A percentile compares a stretch with the other conserved stretches of the same genome.
phyloP scores from a whole-genome alignment of 225 moss, liverwort and hornwort genomes.

The Polytrichum formosum region DNA sequence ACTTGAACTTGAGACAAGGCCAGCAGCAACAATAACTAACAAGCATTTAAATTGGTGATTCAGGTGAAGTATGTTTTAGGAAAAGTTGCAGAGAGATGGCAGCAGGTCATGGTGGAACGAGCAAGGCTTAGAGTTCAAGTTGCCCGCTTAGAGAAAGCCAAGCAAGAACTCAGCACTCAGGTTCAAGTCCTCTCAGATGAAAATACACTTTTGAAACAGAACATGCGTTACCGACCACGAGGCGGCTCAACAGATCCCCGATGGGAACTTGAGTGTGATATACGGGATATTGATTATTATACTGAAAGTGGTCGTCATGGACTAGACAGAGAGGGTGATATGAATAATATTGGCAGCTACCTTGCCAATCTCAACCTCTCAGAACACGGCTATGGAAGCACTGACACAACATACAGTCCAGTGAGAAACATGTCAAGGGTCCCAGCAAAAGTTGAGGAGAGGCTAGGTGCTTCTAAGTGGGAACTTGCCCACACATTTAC shows the following conservation, averaged over 20 bases:
- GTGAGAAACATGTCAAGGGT: constrained; percentile 60
- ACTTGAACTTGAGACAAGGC: too few relatives aligned
- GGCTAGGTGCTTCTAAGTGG: constrained; percentile 90
- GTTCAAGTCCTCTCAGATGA: constrained; percentile 71
- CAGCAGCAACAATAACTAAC: too few relatives aligned
- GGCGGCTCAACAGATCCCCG: constrained; percentile 45
- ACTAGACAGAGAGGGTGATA: constrained; percentile 73
- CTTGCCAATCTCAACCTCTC: constrained; percentile 54
- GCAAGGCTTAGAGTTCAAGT: constrained; percentile 91
- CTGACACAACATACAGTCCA: constrained; percentile 50
- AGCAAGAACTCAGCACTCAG: constrained; percentile 76
- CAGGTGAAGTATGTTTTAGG: constrained; percentile 93
- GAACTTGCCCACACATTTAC: constrained; percentile 90
- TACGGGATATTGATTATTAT: constrained; percentile 41
- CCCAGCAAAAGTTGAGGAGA: constrained; percentile 89
- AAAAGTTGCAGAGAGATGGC: constrained; percentile 93
- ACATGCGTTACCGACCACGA: constrained; percentile 59
- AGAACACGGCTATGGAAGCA: constrained; percentile 51
- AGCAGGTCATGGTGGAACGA: constrained; percentile 95
- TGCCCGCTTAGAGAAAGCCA: constrained; percentile 75
- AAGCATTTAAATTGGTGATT: neutral
- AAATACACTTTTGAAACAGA: constrained; percentile 79
- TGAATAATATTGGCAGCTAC: constrained; percentile 56
- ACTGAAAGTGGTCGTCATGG: constrained; percentile 55
- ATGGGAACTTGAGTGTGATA: constrained; percentile 74